A percentile compares a stretch with the other conserved stretches of the same genome.
Evolutionary conservation across 169 alveolate genomes (phyloP).

Genomic region (Plasmodium sp.): DNA sequence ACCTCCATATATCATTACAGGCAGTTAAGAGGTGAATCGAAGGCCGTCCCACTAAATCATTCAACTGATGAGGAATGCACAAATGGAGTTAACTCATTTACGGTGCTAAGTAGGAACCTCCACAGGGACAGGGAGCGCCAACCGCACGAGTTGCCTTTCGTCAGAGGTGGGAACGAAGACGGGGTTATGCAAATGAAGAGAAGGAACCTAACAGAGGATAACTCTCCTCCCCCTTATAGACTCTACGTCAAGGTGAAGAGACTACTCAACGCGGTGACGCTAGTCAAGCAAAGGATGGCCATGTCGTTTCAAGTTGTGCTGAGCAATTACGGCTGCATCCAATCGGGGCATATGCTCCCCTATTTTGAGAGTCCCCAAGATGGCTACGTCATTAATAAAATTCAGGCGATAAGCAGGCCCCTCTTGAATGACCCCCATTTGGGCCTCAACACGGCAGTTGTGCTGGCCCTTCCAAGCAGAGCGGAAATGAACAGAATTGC

Average conservation of each 20-base stretch:
- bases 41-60: neutral
- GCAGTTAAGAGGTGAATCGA: neutral
- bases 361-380: neutral
- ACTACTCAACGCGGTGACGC: neutral
- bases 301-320: constrained; percentile 39
- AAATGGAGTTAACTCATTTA: neutral
- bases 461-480: constrained; percentile 5
- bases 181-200: neutral
- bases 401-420: constrained; percentile 29
- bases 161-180: neutral
- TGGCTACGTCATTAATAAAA: constrained; percentile 15
- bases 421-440: constrained; percentile 12
- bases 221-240: neutral
- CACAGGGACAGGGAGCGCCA: neutral
- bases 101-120: neutral
- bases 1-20: constrained; percentile 25
- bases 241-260: constrained; percentile 35
- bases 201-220: neutral
- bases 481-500: neutral
- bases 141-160: neutral
- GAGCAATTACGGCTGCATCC: constrained; percentile 28
- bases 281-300: constrained; percentile 20
- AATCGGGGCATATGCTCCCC: constrained; percentile 26
- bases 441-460: neutral
- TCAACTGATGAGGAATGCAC: neutral